phyloP scores from a whole-genome alignment of 768 basidiomycete species.

The Arthromyces matolae region DNA sequence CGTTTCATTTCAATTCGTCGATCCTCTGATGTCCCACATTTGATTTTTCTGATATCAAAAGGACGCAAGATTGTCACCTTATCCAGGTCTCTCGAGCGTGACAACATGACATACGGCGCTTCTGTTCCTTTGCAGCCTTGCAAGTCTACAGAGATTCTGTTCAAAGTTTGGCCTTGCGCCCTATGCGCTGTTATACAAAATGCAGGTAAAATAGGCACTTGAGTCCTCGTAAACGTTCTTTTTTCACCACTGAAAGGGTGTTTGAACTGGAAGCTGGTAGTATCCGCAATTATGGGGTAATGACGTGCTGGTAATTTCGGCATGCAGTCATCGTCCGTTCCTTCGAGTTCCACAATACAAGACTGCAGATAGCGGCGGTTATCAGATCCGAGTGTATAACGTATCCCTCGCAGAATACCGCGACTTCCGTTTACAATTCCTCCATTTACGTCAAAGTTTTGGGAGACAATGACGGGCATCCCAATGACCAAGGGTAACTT shows the following conservation, averaged over 20 bases:
- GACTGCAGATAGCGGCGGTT: constrained; percentile 19
- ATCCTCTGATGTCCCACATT: not conserved
- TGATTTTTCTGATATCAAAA: not conserved
- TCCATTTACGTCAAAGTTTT: constrained; percentile 35
- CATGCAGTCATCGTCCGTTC: constrained; percentile 11
- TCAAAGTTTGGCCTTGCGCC: constrained; percentile 29
- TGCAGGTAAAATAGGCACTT: constrained; percentile 26
- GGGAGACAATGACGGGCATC: constrained; percentile 35
- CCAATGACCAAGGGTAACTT: constrained; percentile 32
- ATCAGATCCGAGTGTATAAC: constrained; percentile 18
- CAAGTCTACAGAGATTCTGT: constrained; percentile 22
- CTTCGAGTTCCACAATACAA: constrained; percentile 20
- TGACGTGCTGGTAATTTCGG: constrained; percentile 15
- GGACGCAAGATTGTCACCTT: constrained; percentile 9
- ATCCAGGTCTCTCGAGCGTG: constrained; percentile 15
- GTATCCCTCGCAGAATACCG: constrained; percentile 22
- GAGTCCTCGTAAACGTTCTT: constrained; percentile 10
- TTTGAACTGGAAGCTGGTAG: constrained; percentile 14
- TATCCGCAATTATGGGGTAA: constrained; percentile 21
- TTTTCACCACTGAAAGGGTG: constrained; percentile 14
- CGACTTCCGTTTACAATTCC: constrained; percentile 35
- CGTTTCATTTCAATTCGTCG: not conserved
- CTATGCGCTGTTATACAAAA: constrained; percentile 29
- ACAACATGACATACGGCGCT: constrained; percentile 32
- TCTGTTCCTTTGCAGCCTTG: constrained; percentile 18